These are phyloP conservation scores for Phytophthora kernoviae DNA, from an alignment of 352 stramenopile genomes.

Conservation along the genomic window DNA sequence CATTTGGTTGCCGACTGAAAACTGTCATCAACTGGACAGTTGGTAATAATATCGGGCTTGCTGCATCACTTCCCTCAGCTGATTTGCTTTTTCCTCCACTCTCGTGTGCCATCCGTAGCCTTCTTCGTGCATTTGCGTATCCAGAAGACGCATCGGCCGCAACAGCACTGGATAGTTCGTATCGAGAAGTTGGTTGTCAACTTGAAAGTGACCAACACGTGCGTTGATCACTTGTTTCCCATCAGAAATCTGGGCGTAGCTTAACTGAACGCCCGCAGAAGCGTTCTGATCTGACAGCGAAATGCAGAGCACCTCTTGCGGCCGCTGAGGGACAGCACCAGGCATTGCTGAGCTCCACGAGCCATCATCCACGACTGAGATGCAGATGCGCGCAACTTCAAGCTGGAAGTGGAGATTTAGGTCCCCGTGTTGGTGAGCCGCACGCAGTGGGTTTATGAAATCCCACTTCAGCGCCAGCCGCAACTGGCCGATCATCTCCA, in stretches of 20 bases:
- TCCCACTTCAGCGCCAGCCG: slow-evolving; percentile 83
- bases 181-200: slow-evolving; percentile 87
- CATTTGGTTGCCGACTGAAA: slow-evolving; percentile 58
- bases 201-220: slow-evolving; percentile 76
- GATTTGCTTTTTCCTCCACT: slow-evolving; percentile 17
- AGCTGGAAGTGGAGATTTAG: slow-evolving; percentile 73
- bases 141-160: slow-evolving; percentile 65
- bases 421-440: slow-evolving; percentile 49
- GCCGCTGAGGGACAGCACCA: slow-evolving; percentile 36
- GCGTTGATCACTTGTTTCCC: slow-evolving; percentile 81
- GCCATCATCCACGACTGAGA: slow-evolving; percentile 79
- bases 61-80: slow-evolving; percentile 8
- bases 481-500: slow-evolving; percentile 78
- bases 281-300: slow-evolving; percentile 75
- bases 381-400: slow-evolving; percentile 72
- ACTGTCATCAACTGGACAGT: slow-evolving; percentile 86
- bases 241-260: slow-evolving; percentile 71
- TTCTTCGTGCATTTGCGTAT: slow-evolving; percentile 75
- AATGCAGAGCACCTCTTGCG: slow-evolving; percentile 74
- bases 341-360: slow-evolving; percentile 33
- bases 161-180: slow-evolving; percentile 86
- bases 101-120: slow-evolving; percentile 31
- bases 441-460: slow-evolving; percentile 56
- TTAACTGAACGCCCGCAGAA: slow-evolving; percentile 75
- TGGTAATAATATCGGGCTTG: slow-evolving; percentile 56